These are phyloP conservation scores for Colletotrichum siamense DNA, from an alignment of 2,329 filamentous ascomycete genomes.

Conservation along the genomic window DNA sequence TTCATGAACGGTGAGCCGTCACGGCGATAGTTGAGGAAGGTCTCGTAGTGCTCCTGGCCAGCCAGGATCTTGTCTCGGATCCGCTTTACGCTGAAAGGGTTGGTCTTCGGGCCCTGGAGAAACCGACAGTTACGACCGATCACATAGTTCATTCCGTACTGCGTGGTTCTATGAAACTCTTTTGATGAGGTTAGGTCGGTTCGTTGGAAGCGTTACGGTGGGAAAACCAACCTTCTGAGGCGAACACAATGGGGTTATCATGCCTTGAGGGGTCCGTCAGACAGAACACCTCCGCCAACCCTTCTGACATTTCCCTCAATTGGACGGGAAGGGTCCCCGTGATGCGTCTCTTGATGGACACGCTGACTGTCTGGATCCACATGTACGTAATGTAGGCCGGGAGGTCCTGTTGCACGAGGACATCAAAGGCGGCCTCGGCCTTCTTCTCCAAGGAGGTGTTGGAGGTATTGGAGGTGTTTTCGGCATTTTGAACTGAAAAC, in stretches of 20 bases:
- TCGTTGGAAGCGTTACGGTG: neutral
- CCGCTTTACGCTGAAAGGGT: slow-evolving; percentile 64
- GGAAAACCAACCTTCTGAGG: slow-evolving; percentile 67
- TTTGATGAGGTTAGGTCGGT: neutral
- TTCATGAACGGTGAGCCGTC: slow-evolving; percentile 82
- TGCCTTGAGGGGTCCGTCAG: slow-evolving; percentile 74
- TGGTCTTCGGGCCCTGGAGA: slow-evolving; percentile 76
- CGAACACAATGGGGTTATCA: slow-evolving; percentile 80
- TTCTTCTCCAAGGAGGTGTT: slow-evolving; percentile 68
- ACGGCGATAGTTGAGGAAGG: slow-evolving; percentile 79
- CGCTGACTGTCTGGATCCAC: slow-evolving; percentile 73
- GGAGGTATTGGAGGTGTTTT: slow-evolving; percentile 59
- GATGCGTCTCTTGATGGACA: slow-evolving; percentile 71
- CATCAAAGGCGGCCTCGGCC: slow-evolving; percentile 68
- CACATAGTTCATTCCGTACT: slow-evolving; percentile 76
- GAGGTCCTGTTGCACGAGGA: slow-evolving; percentile 70
- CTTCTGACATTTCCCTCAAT: slow-evolving; percentile 73
- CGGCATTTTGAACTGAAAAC: slow-evolving; percentile 57
- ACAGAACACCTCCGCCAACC: slow-evolving; percentile 78
- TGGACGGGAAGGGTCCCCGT: slow-evolving; percentile 70
- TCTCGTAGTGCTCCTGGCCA: slow-evolving; percentile 75
- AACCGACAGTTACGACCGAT: slow-evolving; percentile 82
- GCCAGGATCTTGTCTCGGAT: slow-evolving; percentile 65
- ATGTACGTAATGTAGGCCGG: slow-evolving; percentile 74
- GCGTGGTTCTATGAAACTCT: slow-evolving; percentile 76